Evolutionary conservation across 345 rosid genomes (phyloP).

Genomic region (Bruguiera parviflora): DNA sequence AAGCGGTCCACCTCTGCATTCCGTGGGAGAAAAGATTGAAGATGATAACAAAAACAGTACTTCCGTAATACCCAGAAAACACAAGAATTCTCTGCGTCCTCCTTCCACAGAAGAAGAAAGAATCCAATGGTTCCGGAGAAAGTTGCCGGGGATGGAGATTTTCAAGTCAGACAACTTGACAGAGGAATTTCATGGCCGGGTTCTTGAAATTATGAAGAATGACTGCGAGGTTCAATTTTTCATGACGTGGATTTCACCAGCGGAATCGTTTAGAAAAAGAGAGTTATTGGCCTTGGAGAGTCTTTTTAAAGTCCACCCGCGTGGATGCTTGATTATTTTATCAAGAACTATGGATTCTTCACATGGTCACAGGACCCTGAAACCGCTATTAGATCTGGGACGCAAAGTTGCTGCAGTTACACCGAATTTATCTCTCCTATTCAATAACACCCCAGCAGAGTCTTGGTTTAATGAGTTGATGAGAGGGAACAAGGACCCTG

Average conservation of each 20-base stretch:
- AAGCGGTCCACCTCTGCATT: conserved; percentile 22
- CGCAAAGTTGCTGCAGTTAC: conserved; percentile 50
- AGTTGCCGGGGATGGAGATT: conserved; percentile 40
- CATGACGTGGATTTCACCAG: conserved; percentile 88
- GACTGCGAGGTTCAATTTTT: conserved; percentile 55
- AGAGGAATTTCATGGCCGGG: conserved; percentile 47
- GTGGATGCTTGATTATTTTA: conserved; percentile 64
- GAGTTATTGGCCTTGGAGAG: conserved; percentile 56
- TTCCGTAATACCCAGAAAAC: neutral
- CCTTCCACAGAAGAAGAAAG: conserved; percentile 45
- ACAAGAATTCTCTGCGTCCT: conserved; percentile 37
- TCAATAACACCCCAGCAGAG: conserved; percentile 66
- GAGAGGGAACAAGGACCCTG: conserved; percentile 64
- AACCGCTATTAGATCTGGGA: conserved; percentile 47
- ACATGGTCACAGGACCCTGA: conserved; percentile 46
- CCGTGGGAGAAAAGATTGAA: conserved; percentile 28
- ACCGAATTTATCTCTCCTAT: conserved; percentile 54
- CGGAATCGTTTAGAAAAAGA: conserved; percentile 43
- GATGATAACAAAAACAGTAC: neutral
- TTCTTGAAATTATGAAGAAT: conserved; percentile 40
- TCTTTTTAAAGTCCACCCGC: conserved; percentile 56
- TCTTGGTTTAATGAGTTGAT: conserved; percentile 57
- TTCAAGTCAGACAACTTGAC: conserved; percentile 49
- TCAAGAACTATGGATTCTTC: conserved; percentile 64
- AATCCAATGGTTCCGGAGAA: conserved; percentile 44